Base-by-base conservation (phyloP, 2,329 filamentous ascomycete genomes). In the Aspergillus hiratsukae region DNA sequence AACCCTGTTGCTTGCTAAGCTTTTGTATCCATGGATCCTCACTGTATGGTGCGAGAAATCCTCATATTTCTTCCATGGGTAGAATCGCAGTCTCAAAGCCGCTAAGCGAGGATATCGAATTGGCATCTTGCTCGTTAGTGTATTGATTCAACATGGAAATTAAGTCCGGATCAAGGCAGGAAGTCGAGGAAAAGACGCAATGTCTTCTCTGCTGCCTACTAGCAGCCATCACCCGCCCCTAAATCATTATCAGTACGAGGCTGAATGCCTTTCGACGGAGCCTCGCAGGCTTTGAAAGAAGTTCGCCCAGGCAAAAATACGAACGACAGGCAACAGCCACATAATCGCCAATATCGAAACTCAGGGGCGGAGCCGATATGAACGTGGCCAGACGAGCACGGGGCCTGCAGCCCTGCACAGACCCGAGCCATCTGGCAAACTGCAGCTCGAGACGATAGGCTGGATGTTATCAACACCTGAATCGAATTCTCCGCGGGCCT, bases 61-160 rank as follows among this genome's bases (percentile, higher is more conserved):
- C 31, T 56, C 48, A 57, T 61, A 61, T 21, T 54, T 43, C 37
- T 54, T 53, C 58, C 58, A 61, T 2, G 58, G 58, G 37, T 60
- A 48, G 23, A 49, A 21, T 14, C 19, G 25, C 48, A 46, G 9
- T 2, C 29, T 8, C 23, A 17, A 4, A 14, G 14, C 48, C 14
- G 31, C 31, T 37, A 37, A 37, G 14, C 31, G 31, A 6, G 29
- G 29, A 35, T 14, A 14, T 35, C 29, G 29, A n/a, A n/a, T n/a
- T n/a, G n/a, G 23, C 31, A 37, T 37, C 35, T 35, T 49, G 45
- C 54, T 27, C 49, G 49, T 27, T 23, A n/a, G 4, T 17, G 14
- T 35, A 7, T 17, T 35, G 11, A 27, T 27, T 4, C 31, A 35
- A 35, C 1, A 7, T 35, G 5, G 5, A 7, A 5, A 7, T 2